Evolutionary conservation across 2,329 filamentous ascomycete genomes (phyloP).

Genomic region (Tolypocladium nubicola): DNA sequence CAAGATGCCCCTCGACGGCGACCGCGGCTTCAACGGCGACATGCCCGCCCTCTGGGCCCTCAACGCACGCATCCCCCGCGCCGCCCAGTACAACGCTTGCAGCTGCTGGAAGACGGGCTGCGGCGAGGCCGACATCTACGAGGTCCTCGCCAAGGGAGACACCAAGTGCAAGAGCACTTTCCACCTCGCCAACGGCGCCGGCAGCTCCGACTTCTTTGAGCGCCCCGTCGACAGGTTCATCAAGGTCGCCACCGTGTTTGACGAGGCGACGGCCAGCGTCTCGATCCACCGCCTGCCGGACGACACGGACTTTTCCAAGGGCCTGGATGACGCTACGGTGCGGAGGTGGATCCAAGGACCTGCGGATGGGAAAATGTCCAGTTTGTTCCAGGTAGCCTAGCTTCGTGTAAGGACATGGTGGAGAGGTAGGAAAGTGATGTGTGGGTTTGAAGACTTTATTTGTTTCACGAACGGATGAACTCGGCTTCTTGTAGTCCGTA

Average conservation of each 20-base stretch:
- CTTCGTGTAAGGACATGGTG: neutral
- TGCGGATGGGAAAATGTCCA: slow-evolving; percentile 8
- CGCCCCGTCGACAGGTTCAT: slow-evolving; percentile 49
- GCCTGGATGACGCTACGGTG: slow-evolving; percentile 27
- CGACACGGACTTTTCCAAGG: slow-evolving; percentile 27
- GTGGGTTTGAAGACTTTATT: neutral
- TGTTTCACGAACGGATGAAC: neutral
- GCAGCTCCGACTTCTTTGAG: slow-evolving; percentile 61
- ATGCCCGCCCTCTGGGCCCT: slow-evolving; percentile 70
- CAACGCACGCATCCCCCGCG: slow-evolving; percentile 62
- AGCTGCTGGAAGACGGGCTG: slow-evolving; percentile 62
- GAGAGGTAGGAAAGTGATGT: neutral
- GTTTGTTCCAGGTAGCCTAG: slow-evolving; percentile 10
- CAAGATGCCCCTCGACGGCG: slow-evolving; percentile 54
- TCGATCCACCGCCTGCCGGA: slow-evolving; percentile 43
- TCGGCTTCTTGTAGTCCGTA: neutral
- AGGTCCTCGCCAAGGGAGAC: slow-evolving; percentile 56
- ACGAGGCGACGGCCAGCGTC: slow-evolving; percentile 36
- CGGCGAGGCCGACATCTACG: slow-evolving; percentile 68
- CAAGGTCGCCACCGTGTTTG: slow-evolving; percentile 55
- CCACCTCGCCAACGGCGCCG: slow-evolving; percentile 52
- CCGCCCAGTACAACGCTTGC: slow-evolving; percentile 59
- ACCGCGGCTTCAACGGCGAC: slow-evolving; percentile 44
- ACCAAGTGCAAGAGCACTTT: slow-evolving; percentile 59
- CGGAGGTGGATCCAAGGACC: slow-evolving; percentile 19